Evolutionary conservation across 2,329 filamentous ascomycete species (phyloP).

Genomic region (Alternaria tenuissima): DNA sequence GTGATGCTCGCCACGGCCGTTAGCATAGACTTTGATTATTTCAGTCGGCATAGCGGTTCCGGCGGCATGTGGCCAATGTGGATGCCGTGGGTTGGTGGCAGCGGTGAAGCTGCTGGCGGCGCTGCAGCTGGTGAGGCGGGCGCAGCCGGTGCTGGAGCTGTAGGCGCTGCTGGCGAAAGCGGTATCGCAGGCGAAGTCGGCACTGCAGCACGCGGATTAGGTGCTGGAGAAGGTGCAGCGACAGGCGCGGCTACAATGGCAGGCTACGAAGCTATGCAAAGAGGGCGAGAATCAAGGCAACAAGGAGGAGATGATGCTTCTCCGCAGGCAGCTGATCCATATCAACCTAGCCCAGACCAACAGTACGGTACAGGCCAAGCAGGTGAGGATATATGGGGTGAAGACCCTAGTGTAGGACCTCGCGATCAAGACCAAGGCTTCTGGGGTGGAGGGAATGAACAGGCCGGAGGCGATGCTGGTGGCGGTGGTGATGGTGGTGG

Average conservation of each 20-base stretch:
- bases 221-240: constrained; percentile 55
- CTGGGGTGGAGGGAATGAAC: constrained; percentile 35
- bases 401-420: constrained; percentile 38
- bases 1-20: constrained; percentile 73
- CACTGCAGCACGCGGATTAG: constrained; percentile 49
- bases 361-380: constrained; percentile 26
- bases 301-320: constrained; percentile 36
- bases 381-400: constrained; percentile 42
- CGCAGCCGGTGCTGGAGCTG: constrained; percentile 49
- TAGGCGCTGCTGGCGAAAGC: constrained; percentile 54
- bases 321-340: constrained; percentile 36
- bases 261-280: constrained; percentile 69
- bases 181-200: constrained; percentile 59
- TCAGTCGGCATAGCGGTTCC: constrained; percentile 65
- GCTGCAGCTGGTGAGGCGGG: constrained; percentile 53
- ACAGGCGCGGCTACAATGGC: constrained; percentile 67
- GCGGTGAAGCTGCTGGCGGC: constrained; percentile 43
- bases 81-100: constrained; percentile 57
- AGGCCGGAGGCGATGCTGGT: constrained; percentile 48
- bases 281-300: constrained; percentile 51
- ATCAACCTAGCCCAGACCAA: constrained; percentile 29
- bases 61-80: constrained; percentile 59
- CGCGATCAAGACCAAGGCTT: constrained; percentile 35
- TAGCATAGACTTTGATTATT: constrained; percentile 72
- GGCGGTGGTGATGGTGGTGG: constrained; percentile 30